Conservation (phyloP, 163 green algal genomes). For the Smithsoniella earleae region DNA sequence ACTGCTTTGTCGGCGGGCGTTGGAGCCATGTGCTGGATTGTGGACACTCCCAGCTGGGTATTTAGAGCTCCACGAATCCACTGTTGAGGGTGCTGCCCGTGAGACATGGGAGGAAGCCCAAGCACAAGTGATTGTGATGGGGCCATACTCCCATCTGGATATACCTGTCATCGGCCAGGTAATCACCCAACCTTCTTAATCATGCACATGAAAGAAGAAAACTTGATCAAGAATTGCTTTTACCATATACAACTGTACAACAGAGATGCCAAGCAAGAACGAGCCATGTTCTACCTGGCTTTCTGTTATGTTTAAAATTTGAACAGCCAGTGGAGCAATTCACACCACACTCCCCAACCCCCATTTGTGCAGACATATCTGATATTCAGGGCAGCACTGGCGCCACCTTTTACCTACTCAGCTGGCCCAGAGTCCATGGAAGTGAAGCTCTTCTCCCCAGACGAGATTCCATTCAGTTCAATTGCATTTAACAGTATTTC, state of each 20-base stretch:
- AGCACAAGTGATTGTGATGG: constrained; percentile 52
- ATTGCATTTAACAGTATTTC: constrained; percentile 57
- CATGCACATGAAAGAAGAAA: too few species aligned
- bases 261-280: too few species aligned
- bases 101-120: constrained; percentile 80
- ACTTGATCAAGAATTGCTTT: too few species aligned
- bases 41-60: constrained; percentile 84
- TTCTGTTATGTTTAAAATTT: too few species aligned
- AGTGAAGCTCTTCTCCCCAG: constrained; percentile 52
- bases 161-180: constrained; percentile 69
- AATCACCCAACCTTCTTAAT: too few species aligned
- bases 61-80: constrained; percentile 59
- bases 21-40: constrained; percentile 68
- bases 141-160: constrained; percentile 63
- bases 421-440: constrained; percentile 64
- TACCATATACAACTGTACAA: too few species aligned
- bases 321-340: too few species aligned
- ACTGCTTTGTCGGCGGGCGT: constrained; percentile 66
- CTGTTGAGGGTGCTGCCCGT: constrained; percentile 51
- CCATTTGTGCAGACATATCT: constrained; percentile 64
- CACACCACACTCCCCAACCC: too few species aligned
- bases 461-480: constrained; percentile 64
- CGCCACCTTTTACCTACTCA: constrained; percentile 54
- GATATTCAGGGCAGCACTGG: constrained; percentile 56
- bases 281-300: too few species aligned